Evolutionary conservation across 2,329 filamentous ascomycete genomes (phyloP), one percentile per base, ranked within the genome.

Genomic region (Paecilomyces sp.): DNA sequence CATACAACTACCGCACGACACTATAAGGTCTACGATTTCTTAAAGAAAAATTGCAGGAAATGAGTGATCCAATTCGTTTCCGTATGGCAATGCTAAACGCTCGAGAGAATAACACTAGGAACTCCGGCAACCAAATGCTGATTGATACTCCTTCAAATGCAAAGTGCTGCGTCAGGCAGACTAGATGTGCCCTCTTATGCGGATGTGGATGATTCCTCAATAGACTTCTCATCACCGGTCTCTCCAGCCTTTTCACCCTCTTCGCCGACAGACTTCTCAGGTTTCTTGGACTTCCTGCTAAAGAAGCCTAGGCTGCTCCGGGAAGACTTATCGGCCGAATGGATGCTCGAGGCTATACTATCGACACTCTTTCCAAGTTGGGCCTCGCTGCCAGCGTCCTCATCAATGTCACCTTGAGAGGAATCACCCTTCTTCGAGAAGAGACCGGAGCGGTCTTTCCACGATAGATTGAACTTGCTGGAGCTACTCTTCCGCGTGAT

Each of bases 401-500:
- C 77, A 34, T 79, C 79, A 61, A 76, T 72, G 58, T 81, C 77
- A 33, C 72, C 76, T 55, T 76, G 73, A 18, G 73, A 70, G 18
- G 76, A 67, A 55, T 79, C 76, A 33, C 72, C 75, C 64, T 77
- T 79, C 64, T 77, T 78, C 52, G 74, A 79, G 62, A 80, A 80
- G 6, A 81, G 64, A 11, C 75, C 72, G 7, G 74, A 74, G 47
- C 79, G 77, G 58, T 81, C 79, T 66, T 81, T 81, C 79, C 79
- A 81, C 13, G 78, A 77, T 55, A 75, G 72, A 61, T 78, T 80
- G 66, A 81, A 81, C 61, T 80, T 81, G 70, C 78, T 76, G 11
- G 77, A 79, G 64, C 77, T 80, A 56, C 79, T 75, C 62, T 81
- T 81, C 57, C 79, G 77, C 7, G 78, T 80, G 58, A 81, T 77